Evolutionary conservation across 2,329 filamentous ascomycete species (phyloP).

Genomic region (Hypoxylon sp.): DNA sequence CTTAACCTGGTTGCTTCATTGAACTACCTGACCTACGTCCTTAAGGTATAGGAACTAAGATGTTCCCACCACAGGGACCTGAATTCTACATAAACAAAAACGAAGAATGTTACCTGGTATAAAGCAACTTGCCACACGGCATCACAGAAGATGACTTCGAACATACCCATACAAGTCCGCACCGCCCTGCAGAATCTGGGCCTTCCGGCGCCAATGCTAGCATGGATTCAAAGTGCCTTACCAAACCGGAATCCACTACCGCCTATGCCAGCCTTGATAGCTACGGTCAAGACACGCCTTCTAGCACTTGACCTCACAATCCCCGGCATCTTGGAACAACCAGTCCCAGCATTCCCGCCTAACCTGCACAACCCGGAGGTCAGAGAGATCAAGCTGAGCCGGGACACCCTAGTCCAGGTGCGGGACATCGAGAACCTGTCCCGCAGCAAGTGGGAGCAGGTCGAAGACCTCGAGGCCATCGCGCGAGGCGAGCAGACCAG

Average conservation of each 20-base stretch:
- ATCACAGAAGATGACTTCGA: slow-evolving; percentile 44
- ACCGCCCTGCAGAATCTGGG: slow-evolving; percentile 63
- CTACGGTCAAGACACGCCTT: slow-evolving; percentile 84
- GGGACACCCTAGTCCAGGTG: slow-evolving; percentile 81
- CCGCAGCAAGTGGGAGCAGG: slow-evolving; percentile 84
- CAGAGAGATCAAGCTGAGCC: slow-evolving; percentile 67
- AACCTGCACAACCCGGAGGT: slow-evolving; percentile 65
- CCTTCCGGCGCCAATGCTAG: slow-evolving; percentile 62
- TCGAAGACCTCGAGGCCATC: slow-evolving; percentile 81
- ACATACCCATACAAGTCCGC: slow-evolving; percentile 62
- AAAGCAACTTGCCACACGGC: slow-evolving; percentile 9
- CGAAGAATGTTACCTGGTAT: slow-evolving; percentile 18
- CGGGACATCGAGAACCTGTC: slow-evolving; percentile 88
- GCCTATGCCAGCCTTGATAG: slow-evolving; percentile 77
- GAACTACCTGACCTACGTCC: neutral
- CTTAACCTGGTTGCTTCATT: slow-evolving; percentile 1
- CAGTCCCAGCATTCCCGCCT: slow-evolving; percentile 61
- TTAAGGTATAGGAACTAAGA: neutral
- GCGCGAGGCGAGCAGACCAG: slow-evolving; percentile 78
- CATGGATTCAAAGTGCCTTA: slow-evolving; percentile 75
- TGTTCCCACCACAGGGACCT: neutral
- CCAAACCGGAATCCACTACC: slow-evolving; percentile 66
- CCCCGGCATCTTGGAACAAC: slow-evolving; percentile 62
- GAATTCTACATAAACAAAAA: slow-evolving; percentile 7
- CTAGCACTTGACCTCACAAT: slow-evolving; percentile 80